Evolutionary conservation across 495 filamentous ascomycete genomes (phyloP).

Genomic region (Aspergillus haitiensis): DNA sequence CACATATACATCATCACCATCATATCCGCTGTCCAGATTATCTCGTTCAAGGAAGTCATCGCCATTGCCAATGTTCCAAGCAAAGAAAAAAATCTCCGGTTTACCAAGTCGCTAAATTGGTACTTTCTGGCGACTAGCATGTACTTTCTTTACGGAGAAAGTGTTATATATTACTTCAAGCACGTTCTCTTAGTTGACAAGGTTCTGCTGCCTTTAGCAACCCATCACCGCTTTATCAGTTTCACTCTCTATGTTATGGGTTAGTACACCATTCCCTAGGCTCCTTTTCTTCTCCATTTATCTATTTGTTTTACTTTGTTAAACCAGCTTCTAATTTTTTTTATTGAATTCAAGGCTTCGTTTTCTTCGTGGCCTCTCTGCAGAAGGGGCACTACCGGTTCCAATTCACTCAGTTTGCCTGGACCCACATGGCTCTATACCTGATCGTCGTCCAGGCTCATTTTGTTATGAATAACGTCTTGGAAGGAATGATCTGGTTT

Average conservation of each 20-base stretch:
- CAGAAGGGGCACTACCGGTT: constrained; percentile 95
- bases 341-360: constrained; percentile 67
- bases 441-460: constrained; percentile 97
- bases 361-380: constrained; percentile 97
- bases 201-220: constrained; percentile 87
- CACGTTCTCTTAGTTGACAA: constrained; percentile 95
- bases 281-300: background rate
- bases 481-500: constrained; percentile 99
- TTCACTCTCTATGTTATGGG: constrained; percentile 97
- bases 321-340: background rate
- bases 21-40: constrained; percentile 88
- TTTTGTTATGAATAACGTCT: constrained; percentile 99
- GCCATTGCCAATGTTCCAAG: constrained; percentile 95
- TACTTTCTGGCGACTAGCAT: constrained; percentile 98
- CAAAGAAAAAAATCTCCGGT: constrained; percentile 82
- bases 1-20: constrained; percentile 96
- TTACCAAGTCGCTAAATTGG: constrained; percentile 97
- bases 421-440: constrained; percentile 99
- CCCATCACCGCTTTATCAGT: constrained; percentile 97
- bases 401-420: constrained; percentile 98
- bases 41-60: constrained; percentile 99
- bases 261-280: constrained; percentile 41
- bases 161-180: constrained; percentile 99
- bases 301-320: background rate
- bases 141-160: constrained; percentile 99